These are phyloP conservation scores for Aurantiochytrium sp. DNA, from an alignment of 108 stramenopile genomes.

Conservation along the genomic window DNA sequence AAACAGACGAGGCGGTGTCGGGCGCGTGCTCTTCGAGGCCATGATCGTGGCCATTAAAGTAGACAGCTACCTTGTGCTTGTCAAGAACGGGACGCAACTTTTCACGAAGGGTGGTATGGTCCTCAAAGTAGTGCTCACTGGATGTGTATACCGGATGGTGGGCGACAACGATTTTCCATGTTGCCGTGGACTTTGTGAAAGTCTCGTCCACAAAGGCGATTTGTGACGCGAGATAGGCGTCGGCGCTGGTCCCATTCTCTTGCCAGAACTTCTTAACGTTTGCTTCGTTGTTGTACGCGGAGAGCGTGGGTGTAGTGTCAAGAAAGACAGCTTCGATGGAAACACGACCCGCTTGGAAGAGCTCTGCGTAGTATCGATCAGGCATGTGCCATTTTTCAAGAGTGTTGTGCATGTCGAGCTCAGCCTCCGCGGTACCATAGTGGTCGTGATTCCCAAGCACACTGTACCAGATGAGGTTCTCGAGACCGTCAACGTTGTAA, in stretches of 20 bases:
- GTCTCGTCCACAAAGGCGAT: not conserved
- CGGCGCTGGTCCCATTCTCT: not conserved
- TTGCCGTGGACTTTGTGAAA: not conserved
- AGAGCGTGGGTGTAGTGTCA: not conserved
- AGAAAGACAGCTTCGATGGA: not conserved
- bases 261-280: not conserved
- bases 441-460: not conserved
- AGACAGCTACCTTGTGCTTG: not conserved
- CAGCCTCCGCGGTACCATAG: not conserved
- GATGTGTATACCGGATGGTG: conserved; percentile 3
- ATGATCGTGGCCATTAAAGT: conserved; percentile 4
- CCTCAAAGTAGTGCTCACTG: not conserved
- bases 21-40: not conserved
- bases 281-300: not conserved
- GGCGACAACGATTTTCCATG: not conserved
- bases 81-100: not conserved
- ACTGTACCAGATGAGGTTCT: not conserved
- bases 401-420: not conserved
- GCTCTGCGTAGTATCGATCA: not conserved
- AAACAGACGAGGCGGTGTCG: not conserved
- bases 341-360: not conserved
- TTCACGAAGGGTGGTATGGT: not conserved
- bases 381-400: not conserved
- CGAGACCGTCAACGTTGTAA: not conserved
- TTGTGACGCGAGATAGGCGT: not conserved